Conservation (phyloP, 2,329 filamentous ascomycete genomes). For the Fusarium vanettenii region DNA sequence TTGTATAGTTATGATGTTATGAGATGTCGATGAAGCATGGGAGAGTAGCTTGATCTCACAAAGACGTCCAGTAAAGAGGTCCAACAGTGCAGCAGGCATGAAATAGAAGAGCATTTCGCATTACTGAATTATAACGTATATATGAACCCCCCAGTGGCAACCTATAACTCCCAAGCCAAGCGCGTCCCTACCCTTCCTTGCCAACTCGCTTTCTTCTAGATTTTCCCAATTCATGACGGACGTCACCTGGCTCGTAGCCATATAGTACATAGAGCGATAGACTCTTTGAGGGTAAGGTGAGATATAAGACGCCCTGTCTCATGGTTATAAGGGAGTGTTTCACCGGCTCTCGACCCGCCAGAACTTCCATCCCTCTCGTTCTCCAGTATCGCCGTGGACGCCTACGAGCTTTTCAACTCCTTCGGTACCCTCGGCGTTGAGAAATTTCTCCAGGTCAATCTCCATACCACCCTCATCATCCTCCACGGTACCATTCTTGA, state of each 20-base stretch:
- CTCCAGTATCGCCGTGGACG: conserved; percentile 74
- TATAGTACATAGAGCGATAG: conserved; percentile 33
- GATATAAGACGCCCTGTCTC: not conserved
- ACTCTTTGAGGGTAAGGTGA: conserved; percentile 9
- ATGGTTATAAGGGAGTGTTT: conserved; percentile 2
- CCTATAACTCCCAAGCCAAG: conserved; percentile 34
- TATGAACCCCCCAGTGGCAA: conserved; percentile 25
- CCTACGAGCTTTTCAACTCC: conserved; percentile 91
- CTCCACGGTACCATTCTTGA: conserved; percentile 85
- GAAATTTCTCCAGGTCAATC: conserved; percentile 86
- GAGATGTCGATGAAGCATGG: not conserved
- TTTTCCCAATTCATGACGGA: conserved; percentile 34
- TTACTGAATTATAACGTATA: conserved; percentile 45
- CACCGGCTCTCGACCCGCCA: conserved; percentile 73
- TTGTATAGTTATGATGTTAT: not conserved
- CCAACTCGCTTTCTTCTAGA: conserved; percentile 23
- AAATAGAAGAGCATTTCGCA: conserved; percentile 34
- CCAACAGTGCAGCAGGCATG: not conserved
- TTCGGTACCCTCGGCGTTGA: conserved; percentile 84
- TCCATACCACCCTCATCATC: conserved; percentile 86
- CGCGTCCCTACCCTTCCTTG: conserved; percentile 31
- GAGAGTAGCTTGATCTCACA: not conserved
- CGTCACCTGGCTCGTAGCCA: conserved; percentile 36
- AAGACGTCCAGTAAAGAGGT: not conserved
- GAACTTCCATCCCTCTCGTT: conserved; percentile 86